These are phyloP conservation scores for Salicornia ramosissima DNA, from an alignment of 148 eudicot genomes.

Conservation along the genomic window DNA sequence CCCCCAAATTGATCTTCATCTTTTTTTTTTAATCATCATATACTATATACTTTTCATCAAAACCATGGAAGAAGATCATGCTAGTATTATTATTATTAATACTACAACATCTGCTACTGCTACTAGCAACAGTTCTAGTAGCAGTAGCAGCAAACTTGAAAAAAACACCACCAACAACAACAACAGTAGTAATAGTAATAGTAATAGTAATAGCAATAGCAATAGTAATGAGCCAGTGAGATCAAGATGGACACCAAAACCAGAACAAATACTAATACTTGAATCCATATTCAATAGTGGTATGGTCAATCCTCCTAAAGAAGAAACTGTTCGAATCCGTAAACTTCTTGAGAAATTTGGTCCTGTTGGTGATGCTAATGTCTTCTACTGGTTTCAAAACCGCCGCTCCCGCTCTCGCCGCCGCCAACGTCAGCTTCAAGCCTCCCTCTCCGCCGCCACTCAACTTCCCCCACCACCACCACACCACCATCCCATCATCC, in stretches of 20 bases:
- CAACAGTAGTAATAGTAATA: background rate
- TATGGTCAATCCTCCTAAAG: constrained; percentile 86
- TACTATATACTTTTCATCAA: background rate
- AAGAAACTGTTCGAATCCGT: constrained; percentile 74
- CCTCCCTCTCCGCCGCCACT: constrained; percentile 19
- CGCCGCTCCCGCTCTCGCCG: constrained; percentile 79
- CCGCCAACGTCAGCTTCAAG: constrained; percentile 72
- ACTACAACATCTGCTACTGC: background rate
- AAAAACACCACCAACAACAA: background rate
- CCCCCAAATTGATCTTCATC: no score
- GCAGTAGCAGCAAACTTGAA: background rate
- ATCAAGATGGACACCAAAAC: constrained; percentile 87
- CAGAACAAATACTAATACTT: constrained; percentile 78
- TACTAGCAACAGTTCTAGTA: background rate
- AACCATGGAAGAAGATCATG: constrained; percentile 26
- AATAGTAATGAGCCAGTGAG: constrained; percentile 45
- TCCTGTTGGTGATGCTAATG: constrained; percentile 83
- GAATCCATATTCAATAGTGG: constrained; percentile 91
- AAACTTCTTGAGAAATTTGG: constrained; percentile 73
- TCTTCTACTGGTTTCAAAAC: constrained; percentile 95
- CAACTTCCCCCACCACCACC: constrained; percentile 21
- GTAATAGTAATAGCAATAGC: background rate
- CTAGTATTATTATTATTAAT: background rate
- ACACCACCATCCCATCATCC: constrained; percentile 20
- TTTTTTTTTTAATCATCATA: no score